These are phyloP conservation scores for Grosmannia huntii DNA, from an alignment of 2,329 filamentous ascomycete genomes.

Conservation along the genomic window DNA sequence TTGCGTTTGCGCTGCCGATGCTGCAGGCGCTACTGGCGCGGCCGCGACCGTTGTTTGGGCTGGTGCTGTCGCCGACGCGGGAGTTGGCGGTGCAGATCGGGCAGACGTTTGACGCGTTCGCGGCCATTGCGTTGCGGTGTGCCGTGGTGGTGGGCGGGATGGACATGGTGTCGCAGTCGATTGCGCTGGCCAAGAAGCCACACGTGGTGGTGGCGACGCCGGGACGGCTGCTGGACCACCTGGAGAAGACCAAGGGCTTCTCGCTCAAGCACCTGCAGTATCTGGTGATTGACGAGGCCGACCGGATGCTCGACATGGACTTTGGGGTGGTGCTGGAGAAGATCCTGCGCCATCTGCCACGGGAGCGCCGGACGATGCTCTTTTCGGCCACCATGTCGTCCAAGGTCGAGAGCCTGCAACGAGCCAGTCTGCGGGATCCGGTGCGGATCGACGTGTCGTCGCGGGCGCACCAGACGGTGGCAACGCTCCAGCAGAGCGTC, in stretches of 20 bases:
- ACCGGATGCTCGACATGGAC: conserved; percentile 61
- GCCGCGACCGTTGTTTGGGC: conserved; percentile 73
- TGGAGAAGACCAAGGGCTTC: conserved; percentile 96
- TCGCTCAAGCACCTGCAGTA: conserved; percentile 67
- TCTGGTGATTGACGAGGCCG: conserved; percentile 90
- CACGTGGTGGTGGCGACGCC: conserved; percentile 91
- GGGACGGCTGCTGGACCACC: conserved; percentile 75
- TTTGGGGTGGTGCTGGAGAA: conserved; percentile 40
- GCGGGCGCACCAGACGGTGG: conserved; percentile 83
- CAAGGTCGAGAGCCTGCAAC: conserved; percentile 85
- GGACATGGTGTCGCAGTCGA: conserved; percentile 87
- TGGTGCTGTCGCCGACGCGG: conserved; percentile 83
- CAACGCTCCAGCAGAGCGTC: conserved; percentile 76
- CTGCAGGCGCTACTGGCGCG: conserved; percentile 82
- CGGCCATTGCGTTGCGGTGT: conserved; percentile 77
- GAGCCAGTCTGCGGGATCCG: conserved; percentile 66
- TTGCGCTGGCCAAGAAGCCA: conserved; percentile 88
- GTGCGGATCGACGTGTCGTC: conserved; percentile 41
- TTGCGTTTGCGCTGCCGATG: conserved; percentile 86
- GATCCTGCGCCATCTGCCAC: conserved; percentile 74
- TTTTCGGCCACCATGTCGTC: conserved; percentile 65
- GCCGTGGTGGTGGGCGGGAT: conserved; percentile 84
- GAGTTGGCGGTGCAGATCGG: conserved; percentile 89
- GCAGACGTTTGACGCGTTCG: conserved; percentile 75
- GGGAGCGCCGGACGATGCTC: conserved; percentile 71